Conservation (phyloP, 108 stramenopile species). For the Cylindrotheca fusiformis region DNA sequence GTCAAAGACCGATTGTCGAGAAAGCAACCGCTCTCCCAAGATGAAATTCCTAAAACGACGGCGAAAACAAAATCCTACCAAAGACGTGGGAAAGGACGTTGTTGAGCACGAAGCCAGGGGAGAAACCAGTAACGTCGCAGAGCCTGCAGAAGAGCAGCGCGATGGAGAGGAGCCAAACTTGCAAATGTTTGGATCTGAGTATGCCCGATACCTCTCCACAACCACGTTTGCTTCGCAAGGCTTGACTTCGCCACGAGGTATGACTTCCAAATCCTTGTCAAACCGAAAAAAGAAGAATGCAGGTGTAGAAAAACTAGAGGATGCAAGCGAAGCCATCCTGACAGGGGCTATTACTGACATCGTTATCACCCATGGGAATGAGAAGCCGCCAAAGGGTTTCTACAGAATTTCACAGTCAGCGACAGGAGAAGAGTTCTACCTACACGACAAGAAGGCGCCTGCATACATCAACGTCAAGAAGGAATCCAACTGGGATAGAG, state of each 20-base stretch:
- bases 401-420: slow-evolving; percentile 58
- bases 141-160: not conserved
- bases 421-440: slow-evolving; percentile 35
- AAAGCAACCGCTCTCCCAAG: not conserved
- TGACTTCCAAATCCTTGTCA: slow-evolving; percentile 8
- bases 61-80: not conserved
- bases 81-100: not conserved
- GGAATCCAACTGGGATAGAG: slow-evolving; percentile 85
- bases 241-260: not conserved
- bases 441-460: slow-evolving; percentile 28
- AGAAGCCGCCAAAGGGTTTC: slow-evolving; percentile 71
- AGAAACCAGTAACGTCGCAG: not conserved
- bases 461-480: slow-evolving; percentile 76
- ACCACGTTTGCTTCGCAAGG: slow-evolving; percentile 40
- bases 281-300: slow-evolving; percentile 6
- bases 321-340: slow-evolving; percentile 41
- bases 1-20: slow-evolving; percentile 5
- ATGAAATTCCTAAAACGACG: not conserved
- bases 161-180: slow-evolving; percentile 9
- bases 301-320: slow-evolving; percentile 48
- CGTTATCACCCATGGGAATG: slow-evolving; percentile 53
- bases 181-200: slow-evolving; percentile 87
- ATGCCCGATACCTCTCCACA: slow-evolving; percentile 71
- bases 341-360: slow-evolving; percentile 83
- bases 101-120: not conserved